These are phyloP conservation scores for Chlamydomonas eustigma DNA, from an alignment of 139 green algal genomes.

Conservation along the genomic window DNA sequence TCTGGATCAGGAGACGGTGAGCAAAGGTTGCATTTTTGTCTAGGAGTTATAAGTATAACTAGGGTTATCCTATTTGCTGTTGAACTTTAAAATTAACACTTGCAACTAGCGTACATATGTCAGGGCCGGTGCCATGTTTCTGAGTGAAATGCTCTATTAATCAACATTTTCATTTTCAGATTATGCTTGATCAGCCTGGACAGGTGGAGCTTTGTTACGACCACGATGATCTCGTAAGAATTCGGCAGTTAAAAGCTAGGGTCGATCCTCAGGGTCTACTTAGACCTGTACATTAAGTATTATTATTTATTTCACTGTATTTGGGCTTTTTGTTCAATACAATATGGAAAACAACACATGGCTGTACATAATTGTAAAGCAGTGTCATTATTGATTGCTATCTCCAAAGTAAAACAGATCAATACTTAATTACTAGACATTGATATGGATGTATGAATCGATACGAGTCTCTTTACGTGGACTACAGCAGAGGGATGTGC, in stretches of 20 bases:
- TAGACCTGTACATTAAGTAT: too few species aligned
- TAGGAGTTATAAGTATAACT: background rate
- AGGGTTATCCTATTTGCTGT: background rate
- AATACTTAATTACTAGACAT: too few species aligned
- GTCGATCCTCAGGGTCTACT: background rate
- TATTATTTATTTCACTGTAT: too few species aligned
- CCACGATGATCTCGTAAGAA: background rate
- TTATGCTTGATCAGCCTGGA: background rate
- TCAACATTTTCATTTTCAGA: background rate
- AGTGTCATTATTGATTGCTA: too few species aligned
- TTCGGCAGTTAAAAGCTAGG: background rate
- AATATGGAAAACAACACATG: too few species aligned
- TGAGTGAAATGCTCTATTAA: background rate
- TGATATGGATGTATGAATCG: too few species aligned
- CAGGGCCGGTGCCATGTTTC: background rate
- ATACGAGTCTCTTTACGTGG: too few species aligned
- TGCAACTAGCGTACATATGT: background rate
- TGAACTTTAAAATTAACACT: background rate
- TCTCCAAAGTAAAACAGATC: too few species aligned
- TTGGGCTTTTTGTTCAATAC: too few species aligned
- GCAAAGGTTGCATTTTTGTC: background rate
- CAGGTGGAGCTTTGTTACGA: background rate
- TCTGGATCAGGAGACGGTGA: background rate
- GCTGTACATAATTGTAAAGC: too few species aligned
- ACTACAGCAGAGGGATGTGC: too few species aligned